phyloP scores from a whole-genome alignment of 208 protist species.

The Crithidia brevicula region DNA sequence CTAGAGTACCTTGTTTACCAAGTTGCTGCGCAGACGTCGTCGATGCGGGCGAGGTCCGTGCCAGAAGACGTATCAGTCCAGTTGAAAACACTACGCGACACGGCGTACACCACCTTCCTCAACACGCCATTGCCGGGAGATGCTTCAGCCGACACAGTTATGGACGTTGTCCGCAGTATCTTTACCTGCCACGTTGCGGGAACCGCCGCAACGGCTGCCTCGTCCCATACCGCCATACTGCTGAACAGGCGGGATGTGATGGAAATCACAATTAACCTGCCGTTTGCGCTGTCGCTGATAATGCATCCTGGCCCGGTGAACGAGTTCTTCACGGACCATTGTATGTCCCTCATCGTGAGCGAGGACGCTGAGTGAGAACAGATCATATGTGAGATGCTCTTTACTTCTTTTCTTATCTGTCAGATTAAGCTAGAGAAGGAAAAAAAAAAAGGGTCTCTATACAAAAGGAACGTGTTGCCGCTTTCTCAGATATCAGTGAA shows the following conservation, averaged over 20 bases:
- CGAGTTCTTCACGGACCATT: constrained; percentile 74
- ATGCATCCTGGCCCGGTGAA: constrained; percentile 80
- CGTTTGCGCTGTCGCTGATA: constrained; percentile 85
- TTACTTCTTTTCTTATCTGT: no score
- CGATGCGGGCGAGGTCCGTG: neutral
- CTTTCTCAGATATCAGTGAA: no score
- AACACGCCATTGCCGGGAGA: constrained; percentile 14
- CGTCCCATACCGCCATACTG: neutral
- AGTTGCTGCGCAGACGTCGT: constrained; percentile 28
- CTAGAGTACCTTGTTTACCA: constrained; percentile 75
- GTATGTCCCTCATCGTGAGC: constrained; percentile 56
- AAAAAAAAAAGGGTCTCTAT: no score
- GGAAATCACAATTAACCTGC: constrained; percentile 87
- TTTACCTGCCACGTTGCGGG: constrained; percentile 22
- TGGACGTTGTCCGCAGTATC: constrained; percentile 44
- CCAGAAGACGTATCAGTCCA: neutral
- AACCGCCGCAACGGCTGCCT: neutral
- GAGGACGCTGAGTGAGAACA: neutral
- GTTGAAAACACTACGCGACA: constrained; percentile 22
- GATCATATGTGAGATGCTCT: neutral
- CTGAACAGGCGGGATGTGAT: constrained; percentile 52
- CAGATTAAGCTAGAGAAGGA: no score
- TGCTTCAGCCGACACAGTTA: constrained; percentile 17
- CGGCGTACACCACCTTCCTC: constrained; percentile 49
- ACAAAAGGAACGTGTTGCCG: no score